Evolutionary conservation across 1,139 yeast species (phyloP), one percentile per base, ranked within the genome.

Genomic region (Diutina ranongensis): DNA sequence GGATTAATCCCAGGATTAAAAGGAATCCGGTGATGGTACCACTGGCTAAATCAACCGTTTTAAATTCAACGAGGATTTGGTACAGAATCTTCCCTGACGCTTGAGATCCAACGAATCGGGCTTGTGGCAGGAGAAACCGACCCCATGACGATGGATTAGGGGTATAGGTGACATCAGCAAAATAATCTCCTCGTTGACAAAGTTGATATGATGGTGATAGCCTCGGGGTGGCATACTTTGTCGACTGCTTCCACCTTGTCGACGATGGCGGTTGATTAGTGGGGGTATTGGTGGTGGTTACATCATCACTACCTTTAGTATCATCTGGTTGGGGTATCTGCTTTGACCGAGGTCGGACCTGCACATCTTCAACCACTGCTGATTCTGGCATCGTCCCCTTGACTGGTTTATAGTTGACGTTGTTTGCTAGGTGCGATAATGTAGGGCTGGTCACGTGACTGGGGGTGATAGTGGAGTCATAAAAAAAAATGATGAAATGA

Each of bases 1-100:
- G 80, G 0, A 96, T 86, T 45, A 89, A 68, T 2, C 95, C 95
- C 49, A 80, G 74, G 48, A 89, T 89, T 49, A 82, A 81, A 45
- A 89, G 67, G 54, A 81, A 83, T 4, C 97, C 97, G 32, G 88
- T 77, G 19, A 88, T 61, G 44, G 74, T 70, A 1, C 84, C 77
- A 49, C 72, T 70, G 27, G 62, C 63, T 54, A 84, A 64, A 59
- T 85, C 89, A 20, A 84, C 84, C 32, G 76, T 74, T 58, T 82
- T 78, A 52, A 85, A 66, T 52, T 78, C 84, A n/a, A 85, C 88
- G 44, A 72, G 66, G 19, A 85, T 87, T 51, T 78, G 82, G 59
- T 82, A 83, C 13, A 76, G 72, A 2, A 77, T 71, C 50, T 74
- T 65, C 1, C 84, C 87, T n/a, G 86, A 78, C 55, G 78, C 83